Evolutionary conservation across 2,329 filamentous ascomycete genomes (phyloP).

Genomic region (Tolypocladium sp.): DNA sequence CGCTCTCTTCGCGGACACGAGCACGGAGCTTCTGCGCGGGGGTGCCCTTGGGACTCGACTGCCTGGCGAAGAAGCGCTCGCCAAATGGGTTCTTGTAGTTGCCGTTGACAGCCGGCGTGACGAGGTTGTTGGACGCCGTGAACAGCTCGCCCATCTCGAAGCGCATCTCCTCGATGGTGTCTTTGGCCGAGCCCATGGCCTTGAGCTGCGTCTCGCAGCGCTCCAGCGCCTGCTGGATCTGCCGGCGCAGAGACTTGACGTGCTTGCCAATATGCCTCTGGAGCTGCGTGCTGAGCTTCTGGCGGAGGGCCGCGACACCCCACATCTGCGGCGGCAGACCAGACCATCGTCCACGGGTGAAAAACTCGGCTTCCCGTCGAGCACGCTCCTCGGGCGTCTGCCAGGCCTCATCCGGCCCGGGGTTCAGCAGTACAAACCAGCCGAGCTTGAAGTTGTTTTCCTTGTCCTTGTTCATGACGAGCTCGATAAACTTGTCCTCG

Average conservation of each 20-base stretch:
- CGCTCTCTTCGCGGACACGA: conserved; percentile 41
- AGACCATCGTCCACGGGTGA: conserved; percentile 38
- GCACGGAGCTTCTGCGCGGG: conserved; percentile 42
- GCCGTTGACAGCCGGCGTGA: conserved; percentile 42
- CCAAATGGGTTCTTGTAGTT: conserved; percentile 47
- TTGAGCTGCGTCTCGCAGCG: conserved; percentile 39
- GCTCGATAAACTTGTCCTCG: conserved; percentile 44
- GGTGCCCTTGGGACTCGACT: conserved; percentile 38
- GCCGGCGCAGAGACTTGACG: conserved; percentile 38
- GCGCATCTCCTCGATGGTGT: conserved; percentile 44
- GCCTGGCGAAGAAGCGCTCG: conserved; percentile 40
- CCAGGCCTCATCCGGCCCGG: conserved; percentile 37
- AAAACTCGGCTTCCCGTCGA: conserved; percentile 37
- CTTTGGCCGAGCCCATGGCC: conserved; percentile 39
- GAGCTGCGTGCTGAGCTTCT: conserved; percentile 39
- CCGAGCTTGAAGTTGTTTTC: conserved; percentile 42
- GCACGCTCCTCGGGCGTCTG: conserved; percentile 30
- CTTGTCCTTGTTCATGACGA: conserved; percentile 39
- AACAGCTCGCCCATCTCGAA: conserved; percentile 45
- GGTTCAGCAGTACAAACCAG: conserved; percentile 43
- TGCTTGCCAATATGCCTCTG: conserved; percentile 43
- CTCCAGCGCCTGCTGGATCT: conserved; percentile 41
- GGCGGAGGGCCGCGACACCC: conserved; percentile 34
- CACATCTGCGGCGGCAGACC: conserved; percentile 37
- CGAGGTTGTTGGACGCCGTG: conserved; percentile 42